These are phyloP conservation scores for Mycogone perniciosa DNA, from an alignment of 2,329 filamentous ascomycete genomes.

Conservation along the genomic window DNA sequence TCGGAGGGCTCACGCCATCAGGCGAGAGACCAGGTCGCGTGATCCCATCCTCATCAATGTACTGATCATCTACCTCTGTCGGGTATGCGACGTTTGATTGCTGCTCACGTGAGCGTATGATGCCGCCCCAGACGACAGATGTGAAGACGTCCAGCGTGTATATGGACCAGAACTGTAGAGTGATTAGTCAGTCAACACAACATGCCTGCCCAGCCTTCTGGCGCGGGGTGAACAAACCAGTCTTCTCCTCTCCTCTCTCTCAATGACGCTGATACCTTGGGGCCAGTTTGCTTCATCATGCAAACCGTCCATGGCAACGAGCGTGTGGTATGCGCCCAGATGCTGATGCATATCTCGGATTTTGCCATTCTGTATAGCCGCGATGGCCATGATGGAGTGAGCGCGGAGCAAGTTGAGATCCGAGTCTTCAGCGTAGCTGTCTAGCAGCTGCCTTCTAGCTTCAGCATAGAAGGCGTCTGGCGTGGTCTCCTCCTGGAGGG, in stretches of 20 bases:
- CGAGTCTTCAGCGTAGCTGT: conserved; percentile 1
- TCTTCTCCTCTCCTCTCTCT: conserved; percentile 40
- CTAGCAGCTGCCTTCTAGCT: conserved; percentile 15
- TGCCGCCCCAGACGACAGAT: conserved; percentile 42
- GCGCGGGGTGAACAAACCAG: conserved; percentile 29
- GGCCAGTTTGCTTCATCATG: conserved; percentile 51
- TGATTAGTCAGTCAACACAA: neutral
- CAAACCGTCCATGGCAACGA: conserved; percentile 42
- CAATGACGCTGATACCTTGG: conserved; percentile 34
- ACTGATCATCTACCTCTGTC: conserved; percentile 34
- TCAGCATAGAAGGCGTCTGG: conserved; percentile 19
- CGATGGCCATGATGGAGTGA: conserved; percentile 41
- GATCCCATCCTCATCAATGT: conserved; percentile 25
- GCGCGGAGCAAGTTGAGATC: conserved; percentile 16
- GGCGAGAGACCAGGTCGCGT: conserved; percentile 5
- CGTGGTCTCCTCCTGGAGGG: conserved; percentile 4
- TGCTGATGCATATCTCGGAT: conserved; percentile 44
- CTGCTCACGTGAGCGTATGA: conserved; percentile 18
- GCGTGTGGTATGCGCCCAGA: conserved; percentile 43
- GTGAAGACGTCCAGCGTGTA: conserved; percentile 51
- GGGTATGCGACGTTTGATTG: conserved; percentile 21
- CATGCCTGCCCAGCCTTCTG: neutral
- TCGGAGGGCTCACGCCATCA: conserved; percentile 4
- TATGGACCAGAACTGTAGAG: conserved; percentile 46
- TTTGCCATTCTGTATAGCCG: conserved; percentile 45